Evolutionary conservation across 2,329 filamentous ascomycete genomes (phyloP), one percentile per base, ranked within the genome.

Genomic region (Chaetomium strumarium): DNA sequence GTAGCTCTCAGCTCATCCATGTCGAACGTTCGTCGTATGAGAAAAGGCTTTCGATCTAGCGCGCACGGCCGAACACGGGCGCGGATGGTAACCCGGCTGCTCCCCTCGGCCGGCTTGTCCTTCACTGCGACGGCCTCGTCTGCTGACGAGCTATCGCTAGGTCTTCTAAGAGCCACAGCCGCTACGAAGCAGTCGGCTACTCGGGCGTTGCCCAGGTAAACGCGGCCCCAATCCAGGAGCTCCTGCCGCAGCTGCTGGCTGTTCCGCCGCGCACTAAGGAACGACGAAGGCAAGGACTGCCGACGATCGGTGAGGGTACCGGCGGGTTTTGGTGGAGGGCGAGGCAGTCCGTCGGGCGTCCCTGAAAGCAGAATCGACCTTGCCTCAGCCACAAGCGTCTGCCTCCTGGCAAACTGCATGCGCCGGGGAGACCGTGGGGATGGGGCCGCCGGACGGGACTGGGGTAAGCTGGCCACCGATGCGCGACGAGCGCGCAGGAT

Each of bases 21-120:
- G 54, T 80, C 70, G 54, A 83, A 78, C 16, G 70, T 72, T 30
- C 77, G 71, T 57, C 73, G 70, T 16, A 83, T 67, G 0, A 75
- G 58, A 56, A 80, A 74, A 1, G 77, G 68, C 44, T 71, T 70
- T 16, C 71, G 67, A 2, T 72, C 69, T 5, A 67, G 63, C 16
- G 64, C 61, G 34, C 65, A 66, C 14, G 77, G 75, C 6, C 69
- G 59, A 9, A 80, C 68, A 13, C 71, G 66, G 2, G 73, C 75
- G 14, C 74, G 70, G 44, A 79, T 69, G 2, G 64, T 69, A 12
- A 73, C 60, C 11, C 61, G 61, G 29, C 49, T 49, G 10, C 11
- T 33, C 17, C 39, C 41, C 13, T 43, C 24, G n/a, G 39, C 24
- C 11, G 46, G 49, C 24, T 20, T 39, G 17, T 36, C 42, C 20